Evolutionary conservation across 768 basidiomycete species (phyloP).

Genomic region (Lyophyllum decastes): DNA sequence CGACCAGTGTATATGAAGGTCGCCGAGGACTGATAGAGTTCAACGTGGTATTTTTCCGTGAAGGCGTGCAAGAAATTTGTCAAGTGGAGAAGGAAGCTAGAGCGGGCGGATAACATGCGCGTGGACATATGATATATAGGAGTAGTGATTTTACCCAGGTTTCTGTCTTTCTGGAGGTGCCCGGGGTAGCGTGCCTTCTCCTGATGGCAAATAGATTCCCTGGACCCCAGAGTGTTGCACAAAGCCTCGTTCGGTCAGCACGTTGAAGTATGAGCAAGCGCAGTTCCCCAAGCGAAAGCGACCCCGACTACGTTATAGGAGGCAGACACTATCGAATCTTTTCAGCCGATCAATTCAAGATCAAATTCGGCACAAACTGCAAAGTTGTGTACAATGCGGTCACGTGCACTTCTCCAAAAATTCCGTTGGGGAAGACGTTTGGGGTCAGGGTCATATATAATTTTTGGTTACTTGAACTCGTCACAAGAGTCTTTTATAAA

Average conservation of each 20-base stretch:
- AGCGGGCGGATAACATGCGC: conserved; percentile 28
- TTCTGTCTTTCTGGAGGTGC: not conserved
- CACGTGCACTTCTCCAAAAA: conserved; percentile 36
- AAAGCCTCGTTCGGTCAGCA: not conserved
- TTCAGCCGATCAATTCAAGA: not conserved
- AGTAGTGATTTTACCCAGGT: conserved; percentile 1
- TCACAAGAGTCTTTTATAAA: conserved; percentile 23
- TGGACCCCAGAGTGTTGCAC: conserved; percentile 8
- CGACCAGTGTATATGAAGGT: conserved; percentile 70
- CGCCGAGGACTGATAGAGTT: conserved; percentile 80
- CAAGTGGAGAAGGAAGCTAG: conserved; percentile 67
- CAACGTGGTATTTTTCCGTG: conserved; percentile 84
- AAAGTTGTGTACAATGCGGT: conserved; percentile 14
- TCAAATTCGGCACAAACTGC: too few species aligned
- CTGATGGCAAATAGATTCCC: conserved; percentile 6
- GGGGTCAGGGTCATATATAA: conserved; percentile 44
- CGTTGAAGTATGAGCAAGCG: not conserved
- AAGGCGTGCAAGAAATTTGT: conserved; percentile 82
- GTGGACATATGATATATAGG: not conserved
- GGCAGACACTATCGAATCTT: not conserved
- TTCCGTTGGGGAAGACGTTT: conserved; percentile 47
- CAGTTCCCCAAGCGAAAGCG: not conserved
- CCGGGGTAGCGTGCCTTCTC: conserved; percentile 3
- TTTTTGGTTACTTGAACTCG: conserved; percentile 27
- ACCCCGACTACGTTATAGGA: not conserved